A percentile compares a stretch with the other conserved stretches of the same genome.
These are phyloP conservation scores for Cudoniella acicularis DNA, from an alignment of 495 filamentous ascomycete species.

Conservation along the genomic window DNA sequence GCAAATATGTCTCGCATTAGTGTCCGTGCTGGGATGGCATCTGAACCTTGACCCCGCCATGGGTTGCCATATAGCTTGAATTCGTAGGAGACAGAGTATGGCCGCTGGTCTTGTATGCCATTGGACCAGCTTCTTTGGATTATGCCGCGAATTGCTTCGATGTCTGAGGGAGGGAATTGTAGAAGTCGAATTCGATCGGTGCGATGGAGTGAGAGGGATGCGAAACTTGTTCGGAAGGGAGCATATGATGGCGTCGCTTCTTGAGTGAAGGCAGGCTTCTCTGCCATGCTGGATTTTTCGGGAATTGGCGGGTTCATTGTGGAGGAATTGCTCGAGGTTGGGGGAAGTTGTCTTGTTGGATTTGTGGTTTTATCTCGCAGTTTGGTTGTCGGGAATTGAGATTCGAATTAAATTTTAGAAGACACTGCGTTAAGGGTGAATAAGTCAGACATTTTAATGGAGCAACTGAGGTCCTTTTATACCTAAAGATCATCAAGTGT, in stretches of 20 bases:
- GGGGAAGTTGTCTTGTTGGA: background rate
- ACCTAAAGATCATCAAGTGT: too few species aligned
- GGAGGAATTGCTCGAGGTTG: too few species aligned
- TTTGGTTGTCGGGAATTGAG: too few species aligned
- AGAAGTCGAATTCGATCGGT: constrained; percentile 18
- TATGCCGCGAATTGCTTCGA: constrained; percentile 1
- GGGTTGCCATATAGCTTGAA: constrained; percentile 17
- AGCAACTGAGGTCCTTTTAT: too few species aligned
- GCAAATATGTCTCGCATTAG: constrained; percentile 16
- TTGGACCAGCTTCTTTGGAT: constrained; percentile 1
- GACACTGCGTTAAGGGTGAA: too few species aligned
- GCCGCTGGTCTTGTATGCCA: constrained; percentile 14
- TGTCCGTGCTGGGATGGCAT: constrained; percentile 9
- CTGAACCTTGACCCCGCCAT: constrained; percentile 12
- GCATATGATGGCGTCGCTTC: constrained; percentile 10
- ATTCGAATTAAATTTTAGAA: too few species aligned
- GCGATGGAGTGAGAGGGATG: constrained; percentile 17
- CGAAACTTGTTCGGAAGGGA: constrained; percentile 14
- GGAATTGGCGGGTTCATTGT: background rate
- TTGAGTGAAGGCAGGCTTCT: background rate
- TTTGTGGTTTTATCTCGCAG: too few species aligned
- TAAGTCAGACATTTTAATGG: too few species aligned
- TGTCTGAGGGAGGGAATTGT: constrained; percentile 9
- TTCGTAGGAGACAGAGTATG: constrained; percentile 11
- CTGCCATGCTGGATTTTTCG: background rate